Percentiles rank a stretch among this genome's conserved stretches.
These are phyloP conservation scores for Hanseniaspora guilliermondii DNA, from an alignment of 805 yeast genomes.

Conservation along the genomic window DNA sequence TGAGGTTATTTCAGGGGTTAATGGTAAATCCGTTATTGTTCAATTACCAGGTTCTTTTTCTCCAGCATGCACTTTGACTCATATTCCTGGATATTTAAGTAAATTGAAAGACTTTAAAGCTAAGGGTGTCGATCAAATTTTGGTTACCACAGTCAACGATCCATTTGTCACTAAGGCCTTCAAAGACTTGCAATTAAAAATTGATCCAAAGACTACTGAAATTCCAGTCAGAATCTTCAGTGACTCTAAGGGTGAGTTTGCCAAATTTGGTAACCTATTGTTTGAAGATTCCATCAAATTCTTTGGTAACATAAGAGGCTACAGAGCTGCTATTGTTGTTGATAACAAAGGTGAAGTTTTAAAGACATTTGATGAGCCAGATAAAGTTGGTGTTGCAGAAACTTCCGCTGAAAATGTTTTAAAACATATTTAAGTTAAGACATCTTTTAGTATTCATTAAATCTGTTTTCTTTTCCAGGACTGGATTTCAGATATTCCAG, in stretches of 20 bases:
- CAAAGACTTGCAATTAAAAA: conserved; percentile 35
- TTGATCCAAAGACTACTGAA: conserved; percentile 14
- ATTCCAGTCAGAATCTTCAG: conserved; percentile 48
- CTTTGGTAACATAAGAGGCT: conserved; percentile 66
- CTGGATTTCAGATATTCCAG: no score
- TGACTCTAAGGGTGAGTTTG: conserved; percentile 68
- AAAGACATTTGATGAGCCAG: conserved; percentile 65
- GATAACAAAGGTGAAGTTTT: conserved; percentile 56
- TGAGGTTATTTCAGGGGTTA: conserved; percentile 26
- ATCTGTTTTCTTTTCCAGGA: no score
- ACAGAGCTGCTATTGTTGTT: conserved; percentile 63
- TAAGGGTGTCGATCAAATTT: conserved; percentile 53
- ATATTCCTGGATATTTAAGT: conserved; percentile 56
- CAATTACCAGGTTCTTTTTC: conserved; percentile 83
- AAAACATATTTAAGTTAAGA: conserved; percentile 17
- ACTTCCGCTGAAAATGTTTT: conserved; percentile 32
- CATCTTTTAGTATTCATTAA: no score
- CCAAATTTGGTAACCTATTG: conserved; percentile 47
- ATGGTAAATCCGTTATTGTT: conserved; percentile 44
- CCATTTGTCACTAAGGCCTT: conserved; percentile 77
- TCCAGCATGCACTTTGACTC: conserved; percentile 63
- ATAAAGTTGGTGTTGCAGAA: conserved; percentile 54
- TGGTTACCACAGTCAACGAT: conserved; percentile 72
- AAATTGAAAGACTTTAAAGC: conserved; percentile 39
- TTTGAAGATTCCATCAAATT: conserved; percentile 59